Percentiles rank a stretch among this genome's conserved stretches.
phyloP scores from a whole-genome alignment of 352 stramenopile genomes.

The Plasmopara muralis region DNA sequence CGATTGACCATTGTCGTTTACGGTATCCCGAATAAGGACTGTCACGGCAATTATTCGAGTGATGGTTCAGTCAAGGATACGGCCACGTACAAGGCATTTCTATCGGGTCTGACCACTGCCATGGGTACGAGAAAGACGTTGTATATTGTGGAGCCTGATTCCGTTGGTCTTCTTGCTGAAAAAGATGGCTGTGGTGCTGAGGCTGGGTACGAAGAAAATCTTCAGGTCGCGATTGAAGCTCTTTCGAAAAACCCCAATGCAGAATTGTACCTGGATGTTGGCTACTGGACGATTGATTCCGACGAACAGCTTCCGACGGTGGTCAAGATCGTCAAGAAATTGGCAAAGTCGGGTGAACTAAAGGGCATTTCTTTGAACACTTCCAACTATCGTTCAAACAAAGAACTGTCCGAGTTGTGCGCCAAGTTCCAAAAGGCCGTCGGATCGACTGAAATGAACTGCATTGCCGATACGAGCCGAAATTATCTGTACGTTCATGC shows the following conservation, averaged over 20 bases:
- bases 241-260: constrained; percentile 49
- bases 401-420: constrained; percentile 29
- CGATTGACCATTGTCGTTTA: constrained; percentile 57
- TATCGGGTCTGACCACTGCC: constrained; percentile 29
- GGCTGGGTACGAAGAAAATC: constrained; percentile 42
- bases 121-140: constrained; percentile 53
- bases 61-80: constrained; percentile 31
- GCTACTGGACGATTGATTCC: constrained; percentile 47
- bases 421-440: constrained; percentile 33
- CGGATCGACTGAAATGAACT: constrained; percentile 23
- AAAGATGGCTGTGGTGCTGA: constrained; percentile 35
- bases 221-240: constrained; percentile 32
- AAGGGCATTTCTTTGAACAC: constrained; percentile 66
- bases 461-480: constrained; percentile 33
- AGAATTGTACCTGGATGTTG: constrained; percentile 55
- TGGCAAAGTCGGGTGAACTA: constrained; percentile 17
- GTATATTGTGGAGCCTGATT: constrained; percentile 65
- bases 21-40: constrained; percentile 73
- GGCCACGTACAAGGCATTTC: constrained; percentile 39
- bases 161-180: constrained; percentile 39
- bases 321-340: constrained; percentile 26
- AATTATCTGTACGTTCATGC: constrained; percentile 24
- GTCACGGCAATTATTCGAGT: constrained; percentile 40
- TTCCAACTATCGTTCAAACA: constrained; percentile 53
- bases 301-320: constrained; percentile 18